Evolutionary conservation across 2,329 filamentous ascomycete genomes (phyloP).

Genomic region (Paraconiothyrium brasiliense): DNA sequence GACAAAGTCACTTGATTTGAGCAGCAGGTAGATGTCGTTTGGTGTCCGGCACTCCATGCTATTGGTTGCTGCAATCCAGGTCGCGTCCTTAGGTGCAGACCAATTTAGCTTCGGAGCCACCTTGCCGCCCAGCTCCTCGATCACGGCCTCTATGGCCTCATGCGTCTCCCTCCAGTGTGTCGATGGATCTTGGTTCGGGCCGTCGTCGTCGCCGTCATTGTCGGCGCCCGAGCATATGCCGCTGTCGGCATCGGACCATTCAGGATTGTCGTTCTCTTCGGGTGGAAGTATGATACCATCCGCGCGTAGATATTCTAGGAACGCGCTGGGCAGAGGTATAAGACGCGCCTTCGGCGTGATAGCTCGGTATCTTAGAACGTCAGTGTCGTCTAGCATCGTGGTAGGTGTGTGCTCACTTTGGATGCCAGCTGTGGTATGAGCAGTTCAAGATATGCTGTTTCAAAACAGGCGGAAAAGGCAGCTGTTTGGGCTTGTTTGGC

Average conservation of each 20-base stretch:
- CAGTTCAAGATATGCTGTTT: constrained; percentile 91
- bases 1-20: constrained; percentile 94
- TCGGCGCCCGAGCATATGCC: constrained; percentile 60
- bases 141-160: constrained; percentile 76
- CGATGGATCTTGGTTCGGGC: constrained; percentile 70
- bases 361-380: constrained; percentile 70
- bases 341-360: constrained; percentile 87
- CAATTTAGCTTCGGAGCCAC: constrained; percentile 96
- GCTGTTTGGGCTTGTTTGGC: constrained; percentile 35
- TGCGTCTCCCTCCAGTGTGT: constrained; percentile 75
- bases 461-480: constrained; percentile 84
- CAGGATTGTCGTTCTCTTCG: constrained; percentile 62
- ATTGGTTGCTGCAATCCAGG: constrained; percentile 88
- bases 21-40: constrained; percentile 90
- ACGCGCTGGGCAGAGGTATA: constrained; percentile 77
- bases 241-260: constrained; percentile 61
- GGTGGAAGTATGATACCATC: constrained; percentile 91
- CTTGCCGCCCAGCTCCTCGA: constrained; percentile 81
- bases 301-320: constrained; percentile 86
- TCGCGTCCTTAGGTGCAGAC: constrained; percentile 95
- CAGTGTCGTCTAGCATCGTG: neutral
- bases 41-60: constrained; percentile 88
- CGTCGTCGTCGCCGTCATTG: constrained; percentile 62
- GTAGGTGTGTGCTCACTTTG: constrained; percentile 61
- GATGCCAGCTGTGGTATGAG: constrained; percentile 92